phyloP scores from a whole-genome alignment of 2,329 filamentous ascomycete genomes.

The Monosporascus sp. region DNA sequence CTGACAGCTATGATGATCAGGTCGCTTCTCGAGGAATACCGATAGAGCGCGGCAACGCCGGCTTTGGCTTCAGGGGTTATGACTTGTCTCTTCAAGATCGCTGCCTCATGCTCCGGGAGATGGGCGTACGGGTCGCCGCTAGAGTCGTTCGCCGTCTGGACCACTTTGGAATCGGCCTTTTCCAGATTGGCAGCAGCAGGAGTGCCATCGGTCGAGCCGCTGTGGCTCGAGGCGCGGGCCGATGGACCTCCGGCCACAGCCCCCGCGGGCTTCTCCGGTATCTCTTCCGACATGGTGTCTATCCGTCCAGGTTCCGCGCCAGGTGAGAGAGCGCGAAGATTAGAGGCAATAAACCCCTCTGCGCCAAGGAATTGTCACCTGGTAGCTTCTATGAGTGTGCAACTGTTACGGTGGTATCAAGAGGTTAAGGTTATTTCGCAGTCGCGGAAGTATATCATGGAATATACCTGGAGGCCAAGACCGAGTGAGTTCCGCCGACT shows the following conservation, averaged over 20 bases:
- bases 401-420: no score
- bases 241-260: constrained; percentile 17
- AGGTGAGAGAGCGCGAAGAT: neutral
- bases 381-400: no score
- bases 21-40: constrained; percentile 65
- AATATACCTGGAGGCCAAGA: no score
- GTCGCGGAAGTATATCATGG: no score
- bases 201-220: constrained; percentile 27
- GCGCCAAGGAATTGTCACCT: no score
- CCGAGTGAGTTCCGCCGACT: no score
- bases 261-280: constrained; percentile 24
- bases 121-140: constrained; percentile 55
- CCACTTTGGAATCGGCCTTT: constrained; percentile 41
- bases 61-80: constrained; percentile 59
- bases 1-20: constrained; percentile 58
- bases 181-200: constrained; percentile 19
- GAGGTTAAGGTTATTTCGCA: no score
- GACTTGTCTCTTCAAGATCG: constrained; percentile 64
- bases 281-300: constrained; percentile 17
- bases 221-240: constrained; percentile 30
- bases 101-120: constrained; percentile 59
- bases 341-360: no score
- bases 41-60: constrained; percentile 60
- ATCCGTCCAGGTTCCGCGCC: neutral
- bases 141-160: constrained; percentile 30